These are phyloP conservation scores for Papiliotrema flavescens DNA, from an alignment of 1,284 basidiomycete genomes.

Conservation along the genomic window DNA sequence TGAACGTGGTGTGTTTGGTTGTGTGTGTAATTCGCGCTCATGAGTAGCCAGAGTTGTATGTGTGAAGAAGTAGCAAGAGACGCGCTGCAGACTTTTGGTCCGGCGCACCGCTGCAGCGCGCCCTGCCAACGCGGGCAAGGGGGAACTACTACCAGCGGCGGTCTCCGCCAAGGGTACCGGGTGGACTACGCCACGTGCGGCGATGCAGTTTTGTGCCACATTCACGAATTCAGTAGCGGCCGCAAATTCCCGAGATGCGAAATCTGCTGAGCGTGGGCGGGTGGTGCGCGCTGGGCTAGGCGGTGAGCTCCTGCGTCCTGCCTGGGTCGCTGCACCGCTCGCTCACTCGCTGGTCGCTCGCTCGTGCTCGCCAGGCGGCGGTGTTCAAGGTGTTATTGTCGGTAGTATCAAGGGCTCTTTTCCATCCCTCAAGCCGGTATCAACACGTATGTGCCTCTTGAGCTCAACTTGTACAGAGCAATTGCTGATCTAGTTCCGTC, in stretches of 20 bases:
- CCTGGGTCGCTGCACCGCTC: not conserved
- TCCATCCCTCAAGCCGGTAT: conserved; percentile 17
- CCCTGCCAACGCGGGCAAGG: too few species aligned
- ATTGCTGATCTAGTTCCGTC: conserved; percentile 13
- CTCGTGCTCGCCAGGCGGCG: not conserved
- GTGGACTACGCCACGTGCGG: not conserved
- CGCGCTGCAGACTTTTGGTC: too few species aligned
- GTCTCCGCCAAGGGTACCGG: not conserved
- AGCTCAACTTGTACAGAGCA: not conserved
- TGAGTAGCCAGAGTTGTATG: conserved; percentile 27
- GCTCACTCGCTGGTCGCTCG: not conserved
- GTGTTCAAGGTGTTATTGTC: conserved; percentile 4
- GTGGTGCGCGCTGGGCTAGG: not conserved
- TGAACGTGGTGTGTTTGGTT: conserved; percentile 8
- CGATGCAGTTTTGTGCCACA: not conserved
- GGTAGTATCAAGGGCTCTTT: conserved; percentile 2
- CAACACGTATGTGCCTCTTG: conserved; percentile 9
- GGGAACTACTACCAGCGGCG: too few species aligned
- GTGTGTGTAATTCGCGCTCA: conserved; percentile 3
- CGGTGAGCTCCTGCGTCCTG: too few species aligned
- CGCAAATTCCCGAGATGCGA: not conserved
- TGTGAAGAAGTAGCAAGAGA: conserved; percentile 13
- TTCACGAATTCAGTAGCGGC: not conserved
- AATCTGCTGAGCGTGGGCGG: not conserved
- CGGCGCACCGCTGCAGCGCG: too few species aligned